phyloP scores from a whole-genome alignment of 2,329 filamentous ascomycete species.

The Fusarium sp. region DNA sequence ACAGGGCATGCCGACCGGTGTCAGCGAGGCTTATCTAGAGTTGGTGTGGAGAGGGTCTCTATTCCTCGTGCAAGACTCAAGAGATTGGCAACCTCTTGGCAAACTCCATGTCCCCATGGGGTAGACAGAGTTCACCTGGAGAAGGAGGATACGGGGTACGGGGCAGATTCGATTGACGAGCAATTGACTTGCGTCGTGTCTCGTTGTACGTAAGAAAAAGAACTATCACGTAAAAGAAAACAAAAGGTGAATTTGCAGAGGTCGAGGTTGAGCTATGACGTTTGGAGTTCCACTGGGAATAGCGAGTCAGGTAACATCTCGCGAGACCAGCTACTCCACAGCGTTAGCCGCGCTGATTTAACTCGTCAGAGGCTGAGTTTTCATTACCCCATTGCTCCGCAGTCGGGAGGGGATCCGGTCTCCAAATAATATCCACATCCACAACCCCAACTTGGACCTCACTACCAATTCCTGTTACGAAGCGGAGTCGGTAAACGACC shows the following conservation, averaged over 20 bases:
- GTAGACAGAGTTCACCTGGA: conserved; percentile 14
- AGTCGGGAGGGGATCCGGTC: conserved; percentile 25
- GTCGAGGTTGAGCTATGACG: conserved; percentile 24
- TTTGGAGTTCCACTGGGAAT: conserved; percentile 27
- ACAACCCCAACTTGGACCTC: not conserved
- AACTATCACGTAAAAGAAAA: conserved; percentile 40
- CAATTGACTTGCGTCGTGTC: no score
- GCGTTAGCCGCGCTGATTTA: fast-evolving
- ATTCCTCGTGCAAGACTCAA: not conserved
- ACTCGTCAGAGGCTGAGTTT: conserved; percentile 19
- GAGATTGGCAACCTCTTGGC: conserved; percentile 10
- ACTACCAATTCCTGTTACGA: no score
- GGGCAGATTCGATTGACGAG: conserved; percentile 5
- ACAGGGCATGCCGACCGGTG: conserved; percentile 2
- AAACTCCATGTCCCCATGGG: conserved; percentile 28
- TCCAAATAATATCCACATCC: not conserved
- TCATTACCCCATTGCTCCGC: conserved; percentile 32
- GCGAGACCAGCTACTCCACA: conserved; percentile 3
- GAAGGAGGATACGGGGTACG: conserved; percentile 15
- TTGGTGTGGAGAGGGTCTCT: conserved; percentile 14
- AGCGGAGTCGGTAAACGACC: conserved; percentile 1
- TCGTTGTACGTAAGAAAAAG: not conserved
- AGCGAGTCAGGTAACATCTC: conserved; percentile 24
- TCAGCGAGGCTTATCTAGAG: conserved; percentile 3
- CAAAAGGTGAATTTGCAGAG: not conserved